Base-by-base conservation (phyloP, 352 stramenopile genomes). In the Phytophthora pseudosyringae region DNA sequence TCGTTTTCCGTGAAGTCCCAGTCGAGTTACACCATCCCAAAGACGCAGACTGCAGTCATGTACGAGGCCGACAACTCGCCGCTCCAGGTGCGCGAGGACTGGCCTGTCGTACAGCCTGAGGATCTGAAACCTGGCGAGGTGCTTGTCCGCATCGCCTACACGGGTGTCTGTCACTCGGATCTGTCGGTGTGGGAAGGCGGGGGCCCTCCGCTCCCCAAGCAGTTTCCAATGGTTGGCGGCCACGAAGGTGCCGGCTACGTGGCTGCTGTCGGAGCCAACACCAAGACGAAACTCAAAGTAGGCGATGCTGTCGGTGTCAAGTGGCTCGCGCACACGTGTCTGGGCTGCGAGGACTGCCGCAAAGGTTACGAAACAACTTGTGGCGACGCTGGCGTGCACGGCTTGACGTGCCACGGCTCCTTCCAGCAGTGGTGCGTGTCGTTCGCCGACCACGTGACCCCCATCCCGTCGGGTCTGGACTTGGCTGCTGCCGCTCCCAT, bases 371-470 rank as follows among this genome's bases (percentile, higher is more conserved):
- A 88, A 47, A 69, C 70, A 6, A 81, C 65, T 8, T 88, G 76
- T 38, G 54, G 53, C 0, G 47, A 66, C 0, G 73, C 68, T 3
- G 58, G 69, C 8, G 26, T 80, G 3, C 75, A 81, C 51, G 75
- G 75, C n/a, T 67, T 80, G 41, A 78, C 65, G 2, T 58, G 70
- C 1, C 62, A 77, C 18, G 72, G 66, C 15, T 82, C 90, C 18
- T 91, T 90, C 57, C 67, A 77, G 51, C 68, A 85, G 47, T 83
- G 72, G 77, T 83, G 71, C 38, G 86, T 91, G 26, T 91, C 86
- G 16, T 97, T 91, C 57, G 76, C 73, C 0, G 69, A 91, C 51
- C 71, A 80, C 52, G 88, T 97, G 58, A 89, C 88, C 3, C 78
- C 83, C 18, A 86, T 97, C 63, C 89, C 89, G 2, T 48, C 71